These are phyloP conservation scores for Petunia hybrid DNA, from an alignment of 305 asterid species.

Conservation along the genomic window DNA sequence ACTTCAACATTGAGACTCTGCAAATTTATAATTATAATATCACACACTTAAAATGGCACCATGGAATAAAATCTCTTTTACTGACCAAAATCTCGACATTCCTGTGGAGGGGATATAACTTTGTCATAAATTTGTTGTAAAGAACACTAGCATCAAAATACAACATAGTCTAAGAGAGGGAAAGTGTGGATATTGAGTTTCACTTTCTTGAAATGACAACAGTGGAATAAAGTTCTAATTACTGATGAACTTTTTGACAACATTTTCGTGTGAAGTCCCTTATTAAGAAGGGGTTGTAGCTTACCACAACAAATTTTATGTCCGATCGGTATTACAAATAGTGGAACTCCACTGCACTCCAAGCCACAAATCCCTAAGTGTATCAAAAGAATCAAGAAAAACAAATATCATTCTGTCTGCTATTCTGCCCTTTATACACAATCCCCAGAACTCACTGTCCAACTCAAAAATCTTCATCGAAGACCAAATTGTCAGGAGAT, in stretches of 20 bases:
- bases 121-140: background rate
- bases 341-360: slow-evolving; percentile 39
- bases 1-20: no score
- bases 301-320: slow-evolving; percentile 41
- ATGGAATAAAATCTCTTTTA: background rate
- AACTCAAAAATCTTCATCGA: slow-evolving; percentile 23
- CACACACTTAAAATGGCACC: background rate
- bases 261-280: slow-evolving; percentile 49
- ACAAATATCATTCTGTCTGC: slow-evolving; percentile 54
- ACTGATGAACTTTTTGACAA: slow-evolving; percentile 31
- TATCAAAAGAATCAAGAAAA: slow-evolving; percentile 59
- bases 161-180: background rate
- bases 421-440: slow-evolving; percentile 61
- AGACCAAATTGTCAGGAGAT: slow-evolving; percentile 12
- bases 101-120: background rate
- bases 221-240: slow-evolving; percentile 23
- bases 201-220: background rate
- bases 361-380: slow-evolving; percentile 54
- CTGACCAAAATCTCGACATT: background rate
- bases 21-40: background rate
- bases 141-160: background rate
- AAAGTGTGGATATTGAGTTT: slow-evolving; percentile 17
- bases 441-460: slow-evolving; percentile 38
- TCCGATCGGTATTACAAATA: slow-evolving; percentile 52
- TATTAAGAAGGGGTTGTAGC: slow-evolving; percentile 53